phyloP scores from a whole-genome alignment of 2,329 filamentous ascomycete genomes.

The Paecilomyces niveus region DNA sequence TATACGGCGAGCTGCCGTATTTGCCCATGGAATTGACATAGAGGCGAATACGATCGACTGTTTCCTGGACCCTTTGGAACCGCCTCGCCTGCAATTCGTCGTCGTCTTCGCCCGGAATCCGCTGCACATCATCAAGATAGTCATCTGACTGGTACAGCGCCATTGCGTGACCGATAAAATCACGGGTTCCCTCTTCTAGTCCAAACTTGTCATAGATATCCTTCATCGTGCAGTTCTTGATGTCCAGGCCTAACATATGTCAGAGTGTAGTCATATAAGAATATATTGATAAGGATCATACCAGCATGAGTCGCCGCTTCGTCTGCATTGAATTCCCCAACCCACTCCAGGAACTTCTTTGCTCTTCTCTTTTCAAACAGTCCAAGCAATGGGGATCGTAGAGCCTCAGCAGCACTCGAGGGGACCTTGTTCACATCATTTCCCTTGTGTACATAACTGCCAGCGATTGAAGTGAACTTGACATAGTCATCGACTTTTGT shows the following conservation, averaged over 20 bases:
- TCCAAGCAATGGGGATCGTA: conserved; percentile 91
- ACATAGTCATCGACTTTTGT: conserved; percentile 86
- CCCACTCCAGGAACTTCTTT: conserved; percentile 94
- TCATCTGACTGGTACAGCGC: conserved; percentile 86
- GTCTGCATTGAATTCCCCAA: conserved; percentile 75
- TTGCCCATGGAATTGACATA: conserved; percentile 97
- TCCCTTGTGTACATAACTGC: conserved; percentile 93
- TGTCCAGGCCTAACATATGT: conserved; percentile 60
- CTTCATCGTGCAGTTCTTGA: conserved; percentile 79
- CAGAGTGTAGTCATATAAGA: conserved; percentile 9
- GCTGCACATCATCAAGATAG: conserved; percentile 67
- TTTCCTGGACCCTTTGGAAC: conserved; percentile 59
- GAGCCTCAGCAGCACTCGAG: conserved; percentile 81
- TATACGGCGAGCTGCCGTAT: conserved; percentile 98
- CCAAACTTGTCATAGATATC: conserved; percentile 99
- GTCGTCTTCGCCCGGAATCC: conserved; percentile 34
- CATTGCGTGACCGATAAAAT: conserved; percentile 98
- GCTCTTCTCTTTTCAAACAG: conserved; percentile 96
- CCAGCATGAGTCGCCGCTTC: conserved; percentile 86
- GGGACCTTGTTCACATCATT: conserved; percentile 90
- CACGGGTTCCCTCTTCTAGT: conserved; percentile 78
- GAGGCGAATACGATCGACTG: conserved; percentile 84
- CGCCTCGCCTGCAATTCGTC: not conserved
- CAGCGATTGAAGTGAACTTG: conserved; percentile 90
- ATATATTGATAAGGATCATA: conserved; percentile 33